Conservation (phyloP, 2,329 filamentous ascomycete species). For the Elsinoe arachidis region DNA sequence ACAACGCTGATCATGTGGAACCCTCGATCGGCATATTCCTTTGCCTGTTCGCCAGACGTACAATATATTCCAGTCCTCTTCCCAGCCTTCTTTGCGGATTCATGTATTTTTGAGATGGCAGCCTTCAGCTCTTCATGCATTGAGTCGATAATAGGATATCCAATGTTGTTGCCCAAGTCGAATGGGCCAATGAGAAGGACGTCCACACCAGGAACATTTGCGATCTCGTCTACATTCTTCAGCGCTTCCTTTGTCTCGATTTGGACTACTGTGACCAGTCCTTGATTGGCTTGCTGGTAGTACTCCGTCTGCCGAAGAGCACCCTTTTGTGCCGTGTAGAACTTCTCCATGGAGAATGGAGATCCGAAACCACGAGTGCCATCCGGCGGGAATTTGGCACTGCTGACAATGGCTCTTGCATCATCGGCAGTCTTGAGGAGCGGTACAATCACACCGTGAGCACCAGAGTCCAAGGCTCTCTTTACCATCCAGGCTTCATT, state of each 20-base stretch:
- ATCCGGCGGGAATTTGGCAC: constrained; percentile 48
- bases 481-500: constrained; percentile 57
- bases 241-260: constrained; percentile 38
- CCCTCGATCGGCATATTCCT: constrained; percentile 43
- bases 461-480: constrained; percentile 50
- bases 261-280: constrained; percentile 43
- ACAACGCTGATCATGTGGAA: constrained; percentile 45
- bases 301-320: constrained; percentile 37
- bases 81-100: constrained; percentile 43
- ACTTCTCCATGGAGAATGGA: constrained; percentile 40
- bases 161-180: constrained; percentile 51
- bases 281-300: constrained; percentile 46
- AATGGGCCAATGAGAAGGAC: constrained; percentile 47
- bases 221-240: constrained; percentile 39
- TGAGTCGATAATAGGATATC: constrained; percentile 40
- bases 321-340: constrained; percentile 15
- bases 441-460: constrained; percentile 50
- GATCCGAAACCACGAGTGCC: constrained; percentile 49
- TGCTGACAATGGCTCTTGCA: constrained; percentile 42
- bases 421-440: constrained; percentile 46
- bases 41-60: constrained; percentile 43
- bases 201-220: constrained; percentile 45
- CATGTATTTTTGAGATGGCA: constrained; percentile 44
- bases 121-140: constrained; percentile 43
- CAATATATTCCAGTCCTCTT: constrained; percentile 50